Conservation (phyloP, 345 rosid genomes). For the Citrus sinensis region DNA sequence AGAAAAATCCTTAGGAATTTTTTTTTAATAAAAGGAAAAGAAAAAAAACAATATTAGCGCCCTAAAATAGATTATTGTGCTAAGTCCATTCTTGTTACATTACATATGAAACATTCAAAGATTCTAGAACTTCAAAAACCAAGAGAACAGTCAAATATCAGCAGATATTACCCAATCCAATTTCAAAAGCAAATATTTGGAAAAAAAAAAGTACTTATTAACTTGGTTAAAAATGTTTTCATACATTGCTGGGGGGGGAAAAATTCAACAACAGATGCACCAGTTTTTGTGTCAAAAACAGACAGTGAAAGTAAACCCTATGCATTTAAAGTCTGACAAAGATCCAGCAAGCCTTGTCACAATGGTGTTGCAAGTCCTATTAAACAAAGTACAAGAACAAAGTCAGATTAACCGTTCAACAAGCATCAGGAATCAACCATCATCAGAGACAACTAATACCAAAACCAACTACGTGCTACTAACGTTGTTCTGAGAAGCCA, state of each 20-base stretch:
- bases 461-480: not conserved
- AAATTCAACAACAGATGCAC: conserved; percentile 13
- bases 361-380: conserved; percentile 89
- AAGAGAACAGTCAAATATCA: not conserved
- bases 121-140: not conserved
- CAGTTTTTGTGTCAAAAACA: conserved; percentile 25
- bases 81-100: not conserved
- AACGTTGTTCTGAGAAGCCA: not conserved
- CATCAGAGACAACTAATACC: conserved; percentile 1
- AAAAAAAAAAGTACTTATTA: not conserved
- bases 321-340: conserved; percentile 27
- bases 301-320: conserved; percentile 14
- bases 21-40: not conserved
- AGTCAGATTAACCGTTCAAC: conserved; percentile 18
- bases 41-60: too few species aligned
- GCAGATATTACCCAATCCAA: not conserved
- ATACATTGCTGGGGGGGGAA: conserved; percentile 11
- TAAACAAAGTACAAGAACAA: conserved; percentile 34
- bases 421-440: not conserved
- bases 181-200: not conserved
- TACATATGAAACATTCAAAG: not conserved
- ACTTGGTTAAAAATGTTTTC: conserved; percentile 9
- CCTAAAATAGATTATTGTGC: not conserved
- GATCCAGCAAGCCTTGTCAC: conserved; percentile 64
- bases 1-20: not conserved